Evolutionary conservation across 169 alveolate species (phyloP).

Genomic region (Babesia sp.): DNA sequence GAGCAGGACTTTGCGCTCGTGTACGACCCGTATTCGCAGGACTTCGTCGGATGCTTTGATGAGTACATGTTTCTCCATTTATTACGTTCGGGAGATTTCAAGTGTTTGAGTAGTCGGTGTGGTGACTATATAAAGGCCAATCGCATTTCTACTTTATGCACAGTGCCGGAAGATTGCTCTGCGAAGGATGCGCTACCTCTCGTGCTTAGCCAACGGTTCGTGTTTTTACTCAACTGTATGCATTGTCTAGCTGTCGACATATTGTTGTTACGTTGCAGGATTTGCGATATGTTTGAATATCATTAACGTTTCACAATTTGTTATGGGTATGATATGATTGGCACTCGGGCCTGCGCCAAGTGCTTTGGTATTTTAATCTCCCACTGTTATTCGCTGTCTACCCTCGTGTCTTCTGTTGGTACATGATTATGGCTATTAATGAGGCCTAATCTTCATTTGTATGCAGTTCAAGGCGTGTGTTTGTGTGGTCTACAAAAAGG

Average conservation of each 20-base stretch:
- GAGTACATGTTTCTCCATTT: conserved; percentile 26
- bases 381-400: too few relatives aligned
- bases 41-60: conserved; percentile 47
- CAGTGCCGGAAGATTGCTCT: conserved; percentile 3
- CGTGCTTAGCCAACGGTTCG: conserved; percentile 5
- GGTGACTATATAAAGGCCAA: neutral
- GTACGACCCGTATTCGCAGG: conserved; percentile 21
- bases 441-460: neutral
- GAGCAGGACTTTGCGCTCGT: conserved; percentile 49
- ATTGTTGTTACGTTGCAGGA: neutral
- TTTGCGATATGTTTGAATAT: too few relatives aligned
- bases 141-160: neutral
- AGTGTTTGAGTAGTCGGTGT: neutral
- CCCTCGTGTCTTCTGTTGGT: too few relatives aligned
- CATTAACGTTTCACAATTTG: too few relatives aligned
- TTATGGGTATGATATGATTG: too few relatives aligned
- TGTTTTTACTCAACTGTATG: neutral
- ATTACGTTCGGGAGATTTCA: neutral
- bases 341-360: too few relatives aligned
- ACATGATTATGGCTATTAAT: too few relatives aligned
- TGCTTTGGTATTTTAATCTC: too few relatives aligned
- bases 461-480: conserved; percentile 15
- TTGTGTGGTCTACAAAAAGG: conserved; percentile 48
- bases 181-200: conserved; percentile 11
- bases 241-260: neutral